Evolutionary conservation across 192 early-diverging fungal species (phyloP), one percentile per base, ranked within the genome.

Genomic region (Diversispora epigaea): DNA sequence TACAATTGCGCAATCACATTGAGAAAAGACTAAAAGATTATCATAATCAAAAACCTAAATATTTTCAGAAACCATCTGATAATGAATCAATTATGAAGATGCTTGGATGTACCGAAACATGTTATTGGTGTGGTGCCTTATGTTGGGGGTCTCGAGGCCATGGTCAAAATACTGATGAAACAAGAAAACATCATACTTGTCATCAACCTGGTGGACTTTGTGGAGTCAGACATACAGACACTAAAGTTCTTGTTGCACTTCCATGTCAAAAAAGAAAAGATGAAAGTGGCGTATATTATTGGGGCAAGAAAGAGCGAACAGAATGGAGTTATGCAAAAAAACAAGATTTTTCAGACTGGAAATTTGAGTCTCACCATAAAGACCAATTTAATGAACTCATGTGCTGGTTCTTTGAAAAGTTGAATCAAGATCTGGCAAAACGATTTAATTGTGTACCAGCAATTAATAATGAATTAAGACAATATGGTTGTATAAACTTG

Each of bases 371-470:
- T 21, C 74, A 75, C 22, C 6, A 7, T 15, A 22, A 54, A 19
- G 4, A 49, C 14, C 11, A 47, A 44, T 75, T 75, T 57, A 75
- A 75, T 15, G 43, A 52, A n/a, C 64, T 75, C 32, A 75, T 67
- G 74, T 50, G 74, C 46, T 75, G 74, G 74, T 75, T 75, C 46
- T 75, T 75, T 63, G 49, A 56, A 44, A 75, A 49, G 19, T 75
- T 75, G 47, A n/a, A 75, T 54, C 3, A 49, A 15, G 47, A 52
- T 40, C 12, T 75, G 32, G 74, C 74, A 75, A 40, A 43, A 7
- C 15, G 45, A 22, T 12, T 4, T 15, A 14, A 21, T 45, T 14
- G 2, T 1, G 17, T 43, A 21, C 72, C 72, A 41, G 11, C 68
- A 70, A 3, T 39, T 50, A 8, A 55, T 55, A 8, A 70, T 10